Conservation (phyloP, 2,329 filamentous ascomycete species). For the Neurospora crassa region DNA sequence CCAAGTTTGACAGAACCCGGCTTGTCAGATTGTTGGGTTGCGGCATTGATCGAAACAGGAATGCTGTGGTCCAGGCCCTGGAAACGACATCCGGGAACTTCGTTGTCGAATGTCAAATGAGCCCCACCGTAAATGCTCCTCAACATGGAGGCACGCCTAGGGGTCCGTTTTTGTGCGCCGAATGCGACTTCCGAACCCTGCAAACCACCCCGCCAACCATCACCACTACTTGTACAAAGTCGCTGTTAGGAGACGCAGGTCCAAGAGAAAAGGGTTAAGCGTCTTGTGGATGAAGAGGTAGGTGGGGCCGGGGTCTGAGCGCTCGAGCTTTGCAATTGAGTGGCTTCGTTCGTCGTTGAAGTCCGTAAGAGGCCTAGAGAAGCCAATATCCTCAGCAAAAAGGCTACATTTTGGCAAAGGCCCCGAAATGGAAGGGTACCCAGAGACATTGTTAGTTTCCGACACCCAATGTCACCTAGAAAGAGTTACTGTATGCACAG, state of each 20-base stretch:
- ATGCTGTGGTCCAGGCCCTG: constrained; percentile 1
- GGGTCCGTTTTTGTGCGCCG: not conserved
- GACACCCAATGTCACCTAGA: not conserved
- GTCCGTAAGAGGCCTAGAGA: not conserved
- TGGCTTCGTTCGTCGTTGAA: not conserved
- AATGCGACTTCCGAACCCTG: not conserved
- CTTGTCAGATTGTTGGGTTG: constrained; percentile 1
- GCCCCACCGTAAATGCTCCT: not conserved
- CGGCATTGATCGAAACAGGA: not conserved
- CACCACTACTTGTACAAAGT: constrained; percentile 12
- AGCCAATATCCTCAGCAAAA: not conserved
- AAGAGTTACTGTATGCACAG: not conserved
- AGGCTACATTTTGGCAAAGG: not conserved
- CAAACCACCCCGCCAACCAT: constrained; percentile 1
- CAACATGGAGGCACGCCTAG: not conserved
- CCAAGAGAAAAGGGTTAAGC: constrained; percentile 31
- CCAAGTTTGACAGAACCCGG: not conserved
- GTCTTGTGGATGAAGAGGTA: constrained; percentile 13
- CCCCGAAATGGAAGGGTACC: not conserved
- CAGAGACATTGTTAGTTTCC: not conserved
- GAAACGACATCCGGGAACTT: not conserved
- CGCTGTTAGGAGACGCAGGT: constrained; percentile 29
- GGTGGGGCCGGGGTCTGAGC: constrained; percentile 11
- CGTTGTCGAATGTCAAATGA: not conserved
- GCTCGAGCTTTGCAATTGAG: not conserved